These are phyloP conservation scores for Zarea fungicola DNA, from an alignment of 2,329 filamentous ascomycete genomes.

Conservation along the genomic window DNA sequence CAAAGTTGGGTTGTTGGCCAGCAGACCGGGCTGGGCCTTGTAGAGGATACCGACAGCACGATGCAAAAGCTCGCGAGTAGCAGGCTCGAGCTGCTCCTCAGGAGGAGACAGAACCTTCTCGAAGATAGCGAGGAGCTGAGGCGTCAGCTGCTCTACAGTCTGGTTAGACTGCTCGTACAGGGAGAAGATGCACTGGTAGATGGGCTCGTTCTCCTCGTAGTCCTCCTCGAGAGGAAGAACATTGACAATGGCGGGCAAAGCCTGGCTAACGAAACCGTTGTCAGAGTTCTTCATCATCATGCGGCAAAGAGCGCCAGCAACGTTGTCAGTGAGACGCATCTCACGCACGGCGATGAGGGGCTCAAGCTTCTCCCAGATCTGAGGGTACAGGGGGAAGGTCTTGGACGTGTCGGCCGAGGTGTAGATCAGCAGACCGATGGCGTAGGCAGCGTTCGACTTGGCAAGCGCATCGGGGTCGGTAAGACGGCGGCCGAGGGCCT, in stretches of 20 bases:
- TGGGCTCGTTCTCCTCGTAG: slow-evolving; percentile 91
- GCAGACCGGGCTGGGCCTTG: slow-evolving; percentile 29
- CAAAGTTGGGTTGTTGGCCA: slow-evolving; percentile 26
- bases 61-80: slow-evolving; percentile 62
- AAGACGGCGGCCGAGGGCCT: slow-evolving; percentile 78
- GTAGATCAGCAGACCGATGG: slow-evolving; percentile 76
- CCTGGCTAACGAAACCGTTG: slow-evolving; percentile 71
- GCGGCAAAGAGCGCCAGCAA: slow-evolving; percentile 81
- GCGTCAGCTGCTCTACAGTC: slow-evolving; percentile 64
- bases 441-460: slow-evolving; percentile 93
- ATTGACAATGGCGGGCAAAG: slow-evolving; percentile 73
- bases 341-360: slow-evolving; percentile 72
- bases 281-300: slow-evolving; percentile 91
- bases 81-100: slow-evolving; percentile 68
- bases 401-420: slow-evolving; percentile 67
- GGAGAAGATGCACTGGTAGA: slow-evolving; percentile 84
- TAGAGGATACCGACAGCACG: slow-evolving; percentile 53
- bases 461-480: slow-evolving; percentile 86
- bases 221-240: slow-evolving; percentile 87
- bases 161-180: slow-evolving; percentile 70
- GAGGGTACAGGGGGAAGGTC: slow-evolving; percentile 70
- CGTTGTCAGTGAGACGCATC: slow-evolving; percentile 85
- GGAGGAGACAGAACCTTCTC: slow-evolving; percentile 67
- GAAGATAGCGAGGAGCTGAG: slow-evolving; percentile 64
- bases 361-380: slow-evolving; percentile 81